A percentile compares a stretch with the other conserved stretches of the same genome.
These are phyloP conservation scores for Lachancea nothofagi DNA, from an alignment of 805 yeast species.

Conservation along the genomic window DNA sequence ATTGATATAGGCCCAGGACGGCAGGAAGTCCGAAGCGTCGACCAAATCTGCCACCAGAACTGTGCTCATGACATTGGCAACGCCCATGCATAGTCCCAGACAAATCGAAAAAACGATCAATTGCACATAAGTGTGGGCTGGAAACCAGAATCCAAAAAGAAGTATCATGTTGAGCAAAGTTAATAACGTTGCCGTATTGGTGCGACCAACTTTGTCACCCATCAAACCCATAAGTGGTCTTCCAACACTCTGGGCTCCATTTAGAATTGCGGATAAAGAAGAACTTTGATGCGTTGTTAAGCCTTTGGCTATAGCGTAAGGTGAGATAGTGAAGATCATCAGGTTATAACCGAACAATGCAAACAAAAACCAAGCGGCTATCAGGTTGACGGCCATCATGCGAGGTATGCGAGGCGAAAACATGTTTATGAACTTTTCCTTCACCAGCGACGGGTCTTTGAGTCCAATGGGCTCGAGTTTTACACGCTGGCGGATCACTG, in stretches of 20 bases:
- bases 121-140: conserved; percentile 37
- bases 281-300: conserved; percentile 39
- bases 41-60: conserved; percentile 40
- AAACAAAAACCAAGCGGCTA: conserved; percentile 34
- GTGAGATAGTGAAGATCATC: conserved; percentile 42
- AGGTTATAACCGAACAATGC: conserved; percentile 39
- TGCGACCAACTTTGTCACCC: conserved; percentile 43
- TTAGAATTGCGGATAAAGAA: conserved; percentile 40
- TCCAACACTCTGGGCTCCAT: conserved; percentile 43
- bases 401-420: too few species aligned
- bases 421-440: too few species aligned
- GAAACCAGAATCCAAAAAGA: conserved; percentile 46
- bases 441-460: too few species aligned
- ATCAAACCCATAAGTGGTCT: conserved; percentile 43
- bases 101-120: conserved; percentile 39
- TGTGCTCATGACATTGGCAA: conserved; percentile 39
- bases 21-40: conserved; percentile 33
- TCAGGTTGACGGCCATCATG: too few species aligned
- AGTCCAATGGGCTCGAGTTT: conserved; percentile 30
- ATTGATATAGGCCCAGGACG: too few species aligned
- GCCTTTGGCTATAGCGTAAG: conserved; percentile 46
- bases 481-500: conserved; percentile 43
- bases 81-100: conserved; percentile 42
- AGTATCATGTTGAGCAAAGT: conserved; percentile 35
- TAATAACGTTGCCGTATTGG: conserved; percentile 38